These are phyloP conservation scores for Pyrenophora tritici-repentis DNA, from an alignment of 2,329 filamentous ascomycete genomes.

Conservation along the genomic window DNA sequence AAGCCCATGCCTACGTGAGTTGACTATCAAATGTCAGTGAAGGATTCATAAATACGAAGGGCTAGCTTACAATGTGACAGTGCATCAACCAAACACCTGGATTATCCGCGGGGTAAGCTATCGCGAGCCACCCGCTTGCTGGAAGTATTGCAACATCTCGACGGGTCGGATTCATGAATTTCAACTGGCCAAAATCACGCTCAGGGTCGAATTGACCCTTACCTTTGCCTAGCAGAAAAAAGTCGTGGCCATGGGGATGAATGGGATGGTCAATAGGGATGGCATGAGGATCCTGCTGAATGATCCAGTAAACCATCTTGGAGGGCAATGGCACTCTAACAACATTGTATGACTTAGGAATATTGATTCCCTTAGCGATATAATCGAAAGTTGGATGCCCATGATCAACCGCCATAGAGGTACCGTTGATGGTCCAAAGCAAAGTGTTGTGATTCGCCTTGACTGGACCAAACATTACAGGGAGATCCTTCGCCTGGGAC, in stretches of 20 bases:
- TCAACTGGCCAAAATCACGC: slow-evolving; percentile 29
- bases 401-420: too few relatives aligned
- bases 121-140: slow-evolving; percentile 49
- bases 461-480: too few relatives aligned
- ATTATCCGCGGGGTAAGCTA: slow-evolving; percentile 58
- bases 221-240: slow-evolving; percentile 34
- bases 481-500: too few relatives aligned
- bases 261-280: slow-evolving; percentile 45
- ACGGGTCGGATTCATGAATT: slow-evolving; percentile 43
- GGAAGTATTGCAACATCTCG: slow-evolving; percentile 43
- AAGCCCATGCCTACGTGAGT: slow-evolving; percentile 39
- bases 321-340: neutral
- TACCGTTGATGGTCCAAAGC: too few relatives aligned
- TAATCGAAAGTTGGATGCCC: too few relatives aligned
- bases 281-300: slow-evolving; percentile 48
- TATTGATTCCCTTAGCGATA: too few relatives aligned
- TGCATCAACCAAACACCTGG: slow-evolving; percentile 51
- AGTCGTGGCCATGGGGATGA: slow-evolving; percentile 38
- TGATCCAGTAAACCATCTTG: slow-evolving; percentile 54
- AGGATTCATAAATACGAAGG: neutral
- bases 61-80: slow-evolving; percentile 27
- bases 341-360: too few relatives aligned
- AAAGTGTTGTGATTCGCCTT: too few relatives aligned
- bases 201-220: slow-evolving; percentile 35
- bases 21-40: slow-evolving; percentile 1